These are phyloP conservation scores for Malus asiatica DNA, from an alignment of 306 rosid genomes.

Conservation along the genomic window DNA sequence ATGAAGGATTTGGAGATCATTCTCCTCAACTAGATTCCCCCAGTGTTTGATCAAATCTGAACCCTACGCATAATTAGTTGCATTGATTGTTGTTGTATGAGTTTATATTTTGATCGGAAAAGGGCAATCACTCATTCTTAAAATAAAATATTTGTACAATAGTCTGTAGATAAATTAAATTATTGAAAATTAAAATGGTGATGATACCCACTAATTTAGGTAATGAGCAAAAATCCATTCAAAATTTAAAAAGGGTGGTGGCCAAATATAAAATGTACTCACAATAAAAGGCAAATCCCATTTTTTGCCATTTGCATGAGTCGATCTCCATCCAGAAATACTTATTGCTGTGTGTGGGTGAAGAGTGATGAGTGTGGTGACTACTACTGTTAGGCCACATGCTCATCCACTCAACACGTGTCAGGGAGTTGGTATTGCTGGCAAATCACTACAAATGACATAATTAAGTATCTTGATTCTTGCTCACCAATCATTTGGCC, in stretches of 20 bases:
- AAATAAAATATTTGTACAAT: too few species aligned
- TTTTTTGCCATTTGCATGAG: background rate
- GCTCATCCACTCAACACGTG: background rate
- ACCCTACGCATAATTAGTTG: background rate
- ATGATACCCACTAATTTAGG: too few species aligned
- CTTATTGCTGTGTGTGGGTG: background rate
- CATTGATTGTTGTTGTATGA: too few species aligned
- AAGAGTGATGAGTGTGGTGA: background rate
- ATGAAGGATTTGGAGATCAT: background rate
- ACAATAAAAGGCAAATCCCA: background rate
- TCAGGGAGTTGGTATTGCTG: background rate
- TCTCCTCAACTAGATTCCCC: background rate
- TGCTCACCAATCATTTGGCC: background rate
- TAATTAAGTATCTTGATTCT: background rate
- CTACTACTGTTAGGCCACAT: background rate
- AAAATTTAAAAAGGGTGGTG: too few species aligned
- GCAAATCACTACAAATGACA: background rate
- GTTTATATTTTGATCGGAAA: too few species aligned
- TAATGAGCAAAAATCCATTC: too few species aligned
- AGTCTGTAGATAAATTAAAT: too few species aligned
- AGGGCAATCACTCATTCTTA: too few species aligned
- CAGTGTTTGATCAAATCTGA: background rate
- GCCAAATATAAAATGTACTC: too few species aligned
- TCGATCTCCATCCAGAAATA: background rate
- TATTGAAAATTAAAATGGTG: too few species aligned